Conservation (phyloP, 257 asterid genomes). For the Cynanchum wilfordii region DNA sequence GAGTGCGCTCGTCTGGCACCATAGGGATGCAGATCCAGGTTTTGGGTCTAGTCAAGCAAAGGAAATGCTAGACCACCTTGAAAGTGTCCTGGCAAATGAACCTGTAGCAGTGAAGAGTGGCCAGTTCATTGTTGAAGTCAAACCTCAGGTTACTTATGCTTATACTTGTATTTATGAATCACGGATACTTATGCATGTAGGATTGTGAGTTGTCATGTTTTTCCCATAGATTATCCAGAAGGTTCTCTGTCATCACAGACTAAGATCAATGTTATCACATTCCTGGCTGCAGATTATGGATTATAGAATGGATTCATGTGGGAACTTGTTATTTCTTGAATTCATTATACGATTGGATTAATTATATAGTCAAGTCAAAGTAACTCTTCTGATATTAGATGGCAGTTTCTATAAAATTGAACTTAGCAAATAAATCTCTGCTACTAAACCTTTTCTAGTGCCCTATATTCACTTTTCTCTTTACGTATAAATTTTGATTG, state of each 20-base stretch:
- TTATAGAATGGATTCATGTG: background rate
- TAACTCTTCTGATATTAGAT: background rate
- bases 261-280: background rate
- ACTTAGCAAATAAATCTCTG: background rate
- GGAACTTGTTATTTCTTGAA: background rate
- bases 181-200: background rate
- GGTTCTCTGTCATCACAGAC: background rate
- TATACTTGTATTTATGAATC: background rate
- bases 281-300: background rate
- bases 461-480: background rate
- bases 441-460: background rate
- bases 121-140: constrained; percentile 49
- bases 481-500: background rate
- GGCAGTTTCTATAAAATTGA: background rate
- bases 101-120: constrained; percentile 52
- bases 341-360: no score
- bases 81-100: constrained; percentile 46
- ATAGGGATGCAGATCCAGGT: constrained; percentile 44
- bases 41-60: constrained; percentile 51
- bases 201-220: background rate
- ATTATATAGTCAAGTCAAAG: background rate
- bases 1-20: constrained; percentile 50
- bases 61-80: constrained; percentile 49
- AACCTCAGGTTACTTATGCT: constrained; percentile 37
- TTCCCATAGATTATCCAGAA: background rate